A percentile compares a stretch with the other conserved stretches of the same genome.
Conservation (phyloP, 2,329 filamentous ascomycete genomes). For the Cladosporium sp. region DNA sequence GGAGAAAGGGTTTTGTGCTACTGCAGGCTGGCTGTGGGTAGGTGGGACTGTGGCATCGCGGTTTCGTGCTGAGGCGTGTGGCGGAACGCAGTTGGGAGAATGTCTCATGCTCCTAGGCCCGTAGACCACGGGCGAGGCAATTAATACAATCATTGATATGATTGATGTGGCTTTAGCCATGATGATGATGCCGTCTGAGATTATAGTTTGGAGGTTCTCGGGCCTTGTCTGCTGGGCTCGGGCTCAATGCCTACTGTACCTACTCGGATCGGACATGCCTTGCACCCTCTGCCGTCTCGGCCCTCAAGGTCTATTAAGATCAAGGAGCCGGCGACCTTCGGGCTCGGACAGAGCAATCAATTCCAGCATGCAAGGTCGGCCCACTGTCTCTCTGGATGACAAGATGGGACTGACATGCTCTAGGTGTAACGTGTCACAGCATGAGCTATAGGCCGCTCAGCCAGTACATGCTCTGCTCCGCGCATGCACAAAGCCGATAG, state of each 20-base stretch:
- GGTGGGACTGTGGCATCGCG: not conserved
- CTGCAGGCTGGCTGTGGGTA: not conserved
- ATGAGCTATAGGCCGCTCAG: not conserved
- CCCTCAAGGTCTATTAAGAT: not conserved
- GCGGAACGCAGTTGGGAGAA: not conserved
- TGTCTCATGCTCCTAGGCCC: not conserved
- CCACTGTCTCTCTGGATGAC: not conserved
- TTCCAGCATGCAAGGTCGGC: not conserved
- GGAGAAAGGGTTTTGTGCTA: not conserved
- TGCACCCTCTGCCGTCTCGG: not conserved
- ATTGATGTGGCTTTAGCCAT: not conserved
- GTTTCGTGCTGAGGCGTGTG: not conserved
- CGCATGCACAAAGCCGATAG: not conserved
- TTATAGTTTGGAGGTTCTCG: not conserved
- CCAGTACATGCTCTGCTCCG: not conserved
- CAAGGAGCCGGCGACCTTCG: not conserved
- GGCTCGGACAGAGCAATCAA: not conserved
- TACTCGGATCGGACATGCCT: not conserved
- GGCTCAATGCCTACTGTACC: not conserved
- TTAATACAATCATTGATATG: not conserved
- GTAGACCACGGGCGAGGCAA: not conserved
- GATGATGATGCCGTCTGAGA: not conserved
- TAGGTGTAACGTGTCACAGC: not conserved
- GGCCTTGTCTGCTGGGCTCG: not conserved
- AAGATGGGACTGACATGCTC: not conserved